Conservation (phyloP, 805 yeast genomes). For the Millerozyma acaciae region DNA sequence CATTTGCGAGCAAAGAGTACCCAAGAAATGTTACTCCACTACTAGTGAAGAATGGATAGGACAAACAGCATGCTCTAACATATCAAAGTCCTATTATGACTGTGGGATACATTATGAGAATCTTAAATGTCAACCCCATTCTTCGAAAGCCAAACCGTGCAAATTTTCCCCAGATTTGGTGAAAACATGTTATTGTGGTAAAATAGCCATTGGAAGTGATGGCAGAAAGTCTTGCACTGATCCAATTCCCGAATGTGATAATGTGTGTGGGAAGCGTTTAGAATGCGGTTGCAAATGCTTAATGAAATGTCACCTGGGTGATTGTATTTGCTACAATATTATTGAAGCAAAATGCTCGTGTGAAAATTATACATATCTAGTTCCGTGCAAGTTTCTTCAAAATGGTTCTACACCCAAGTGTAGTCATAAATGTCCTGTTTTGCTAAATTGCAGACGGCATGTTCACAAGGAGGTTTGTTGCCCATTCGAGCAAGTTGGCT, state of each 20-base stretch:
- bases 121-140: slow-evolving; percentile 50
- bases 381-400: slow-evolving; percentile 60
- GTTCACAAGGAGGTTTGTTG: slow-evolving; percentile 71
- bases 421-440: slow-evolving; percentile 64
- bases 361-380: slow-evolving; percentile 49
- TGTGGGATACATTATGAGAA: slow-evolving; percentile 62
- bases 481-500: slow-evolving; percentile 58
- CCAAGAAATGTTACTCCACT: slow-evolving; percentile 27
- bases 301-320: slow-evolving; percentile 72
- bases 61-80: slow-evolving; percentile 27
- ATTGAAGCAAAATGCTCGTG: slow-evolving; percentile 61
- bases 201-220: slow-evolving; percentile 42
- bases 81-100: slow-evolving; percentile 49
- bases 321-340: slow-evolving; percentile 60
- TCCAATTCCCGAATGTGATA: slow-evolving; percentile 72
- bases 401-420: slow-evolving; percentile 58
- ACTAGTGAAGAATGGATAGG: slow-evolving; percentile 25
- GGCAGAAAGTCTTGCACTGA: slow-evolving; percentile 64
- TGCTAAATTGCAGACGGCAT: slow-evolving; percentile 78
- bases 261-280: slow-evolving; percentile 57
- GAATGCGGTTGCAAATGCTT: slow-evolving; percentile 73
- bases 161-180: slow-evolving; percentile 57
- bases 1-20: slow-evolving; percentile 42
- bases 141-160: slow-evolving; percentile 37
- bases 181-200: slow-evolving; percentile 80